Percentiles rank a stretch among this genome's conserved stretches.
These are phyloP conservation scores for Curvularia sp. DNA, from an alignment of 2,329 filamentous ascomycete species.

Conservation along the genomic window DNA sequence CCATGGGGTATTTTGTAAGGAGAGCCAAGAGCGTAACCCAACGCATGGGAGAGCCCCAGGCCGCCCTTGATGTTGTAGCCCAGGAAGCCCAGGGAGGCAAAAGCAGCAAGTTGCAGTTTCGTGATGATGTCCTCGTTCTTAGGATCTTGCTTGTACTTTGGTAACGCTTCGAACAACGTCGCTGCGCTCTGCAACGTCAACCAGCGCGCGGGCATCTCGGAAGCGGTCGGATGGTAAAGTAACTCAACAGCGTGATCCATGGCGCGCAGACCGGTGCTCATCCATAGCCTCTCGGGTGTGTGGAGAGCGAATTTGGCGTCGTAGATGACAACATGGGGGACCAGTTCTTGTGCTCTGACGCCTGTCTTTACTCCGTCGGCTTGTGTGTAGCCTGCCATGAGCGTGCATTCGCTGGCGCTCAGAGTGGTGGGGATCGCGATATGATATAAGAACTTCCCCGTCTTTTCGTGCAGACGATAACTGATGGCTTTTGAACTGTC, in stretches of 20 bases:
- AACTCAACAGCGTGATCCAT: conserved; percentile 64
- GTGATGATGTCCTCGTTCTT: conserved; percentile 59
- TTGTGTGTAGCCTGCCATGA: conserved; percentile 60
- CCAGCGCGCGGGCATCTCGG: conserved; percentile 59
- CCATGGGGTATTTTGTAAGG: conserved; percentile 65
- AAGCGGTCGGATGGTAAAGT: conserved; percentile 60
- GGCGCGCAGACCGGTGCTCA: conserved; percentile 61
- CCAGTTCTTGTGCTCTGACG: conserved; percentile 53
- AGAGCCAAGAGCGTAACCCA: conserved; percentile 61
- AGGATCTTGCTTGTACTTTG: conserved; percentile 55
- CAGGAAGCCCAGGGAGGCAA: conserved; percentile 59
- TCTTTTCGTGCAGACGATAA: conserved; percentile 46
- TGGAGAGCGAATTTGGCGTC: conserved; percentile 59
- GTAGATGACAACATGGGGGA: conserved; percentile 60
- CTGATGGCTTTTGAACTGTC: conserved; percentile 54
- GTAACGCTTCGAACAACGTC: conserved; percentile 58
- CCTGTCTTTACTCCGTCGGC: conserved; percentile 59
- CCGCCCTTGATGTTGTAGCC: conserved; percentile 60
- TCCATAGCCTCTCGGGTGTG: conserved; percentile 59
- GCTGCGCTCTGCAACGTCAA: conserved; percentile 55
- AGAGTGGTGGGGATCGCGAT: conserved; percentile 52
- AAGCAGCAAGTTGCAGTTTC: conserved; percentile 60
- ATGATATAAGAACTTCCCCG: conserved; percentile 46
- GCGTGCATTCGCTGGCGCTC: conserved; percentile 63
- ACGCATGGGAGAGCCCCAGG: conserved; percentile 56